Base-by-base conservation (phyloP, 2,329 filamentous ascomycete genomes). In the Escovopsis weberi region DNA sequence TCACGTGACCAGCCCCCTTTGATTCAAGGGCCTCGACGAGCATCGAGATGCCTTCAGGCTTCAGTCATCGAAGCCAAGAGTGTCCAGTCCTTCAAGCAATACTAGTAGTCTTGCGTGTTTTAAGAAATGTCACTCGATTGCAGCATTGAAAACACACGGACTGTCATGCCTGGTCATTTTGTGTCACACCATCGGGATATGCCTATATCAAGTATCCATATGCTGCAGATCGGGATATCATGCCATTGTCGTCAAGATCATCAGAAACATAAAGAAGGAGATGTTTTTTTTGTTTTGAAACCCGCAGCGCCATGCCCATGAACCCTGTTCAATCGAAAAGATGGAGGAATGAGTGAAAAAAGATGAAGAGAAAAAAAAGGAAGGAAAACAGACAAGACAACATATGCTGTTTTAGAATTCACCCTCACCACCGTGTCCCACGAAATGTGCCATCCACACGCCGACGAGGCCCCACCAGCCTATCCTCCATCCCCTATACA, bases 381-480 rank as follows among this genome's bases (percentile, higher is more conserved):
- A 11, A 32, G 28, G 7, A 9, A 32, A 32, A 11, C 28, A 32
- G 11, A 32, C 28, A 3, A 32, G 8, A 9, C 8, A 32, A 32
- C 15, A 15, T 15, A 15, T 26, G 39, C 18, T 37, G 32, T 26
- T 45, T 59, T 57, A 78, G 45, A 78, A 78, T 55, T 77, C 71
- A 43, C 74, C 75, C 47, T 78, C 75, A 30, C 75, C 75, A 23
- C 73, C 74, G 36, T 67, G 70, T 9, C 75, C 75, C 38, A 83
- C 61, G 23, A 81, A 69, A 33, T 75, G 74, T 23, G 80, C 80
- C 7, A 77, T 75, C 82, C 82, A 86, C 9, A 86, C 69, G 8
- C 82, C 82, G 10, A 85, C 75, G 6, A 86, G 59, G 0, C 82
- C 82, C 80, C 82, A 85, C 67, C 82, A 84, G 45, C 78, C 83